Percentiles rank a stretch among this genome's conserved stretches.
Conservation (phyloP, 2,329 filamentous ascomycete species). For the Venturia oleaginea region DNA sequence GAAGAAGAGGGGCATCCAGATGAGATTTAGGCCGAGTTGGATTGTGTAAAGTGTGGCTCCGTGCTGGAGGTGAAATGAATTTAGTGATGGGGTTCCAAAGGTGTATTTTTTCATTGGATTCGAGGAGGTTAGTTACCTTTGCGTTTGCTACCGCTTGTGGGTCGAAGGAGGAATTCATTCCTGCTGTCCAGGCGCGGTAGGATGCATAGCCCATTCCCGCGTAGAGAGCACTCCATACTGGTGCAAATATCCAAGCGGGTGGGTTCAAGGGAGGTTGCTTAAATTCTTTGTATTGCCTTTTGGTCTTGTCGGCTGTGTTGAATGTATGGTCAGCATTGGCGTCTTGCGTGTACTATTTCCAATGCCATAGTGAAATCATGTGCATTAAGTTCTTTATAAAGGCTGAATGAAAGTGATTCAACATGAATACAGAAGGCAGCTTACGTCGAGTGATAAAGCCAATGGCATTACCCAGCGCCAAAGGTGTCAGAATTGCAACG, state of each 20-base stretch:
- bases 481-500: slow-evolving; percentile 64
- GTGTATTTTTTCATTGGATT: background rate
- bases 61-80: slow-evolving; percentile 26
- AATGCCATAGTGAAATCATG: no score
- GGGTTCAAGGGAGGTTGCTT: slow-evolving; percentile 55
- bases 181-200: slow-evolving; percentile 62
- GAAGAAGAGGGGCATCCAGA: slow-evolving; percentile 94
- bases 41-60: slow-evolving; percentile 75
- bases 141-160: slow-evolving; percentile 41
- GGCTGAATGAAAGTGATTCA: no score
- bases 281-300: slow-evolving; percentile 54
- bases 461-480: slow-evolving; percentile 63
- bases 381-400: no score
- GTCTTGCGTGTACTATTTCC: background rate
- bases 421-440: slow-evolving; percentile 20
- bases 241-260: slow-evolving; percentile 49
- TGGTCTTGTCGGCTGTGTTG: slow-evolving; percentile 44
- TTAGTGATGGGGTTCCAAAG: background rate
- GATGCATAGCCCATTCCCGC: slow-evolving; percentile 80
- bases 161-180: slow-evolving; percentile 47
- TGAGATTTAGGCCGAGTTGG: slow-evolving; percentile 74
- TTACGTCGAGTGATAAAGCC: slow-evolving; percentile 60
- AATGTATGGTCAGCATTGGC: background rate
- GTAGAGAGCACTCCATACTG: slow-evolving; percentile 51
- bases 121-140: slow-evolving; percentile 32